Percentiles rank a stretch among this genome's conserved stretches.
phyloP scores from a whole-genome alignment of 106 monocot species.

The Iris macrosiphon region DNA sequence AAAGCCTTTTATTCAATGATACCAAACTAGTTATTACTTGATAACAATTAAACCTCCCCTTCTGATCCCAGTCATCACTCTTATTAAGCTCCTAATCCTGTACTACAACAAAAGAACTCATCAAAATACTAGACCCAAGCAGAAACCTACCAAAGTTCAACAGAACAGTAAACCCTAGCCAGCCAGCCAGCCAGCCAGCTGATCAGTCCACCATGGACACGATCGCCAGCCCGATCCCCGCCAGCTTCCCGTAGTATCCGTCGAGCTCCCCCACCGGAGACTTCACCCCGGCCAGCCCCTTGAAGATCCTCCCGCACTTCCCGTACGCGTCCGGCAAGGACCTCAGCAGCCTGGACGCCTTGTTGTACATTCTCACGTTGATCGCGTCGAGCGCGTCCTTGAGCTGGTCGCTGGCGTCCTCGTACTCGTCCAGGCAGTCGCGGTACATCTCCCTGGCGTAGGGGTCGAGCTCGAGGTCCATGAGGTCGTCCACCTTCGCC shows the following conservation, averaged over 20 bases:
- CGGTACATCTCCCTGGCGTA: not conserved
- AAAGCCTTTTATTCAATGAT: no score
- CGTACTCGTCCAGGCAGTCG: not conserved
- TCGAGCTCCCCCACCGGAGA: not conserved
- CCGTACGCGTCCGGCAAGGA: not conserved
- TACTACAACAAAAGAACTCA: no score
- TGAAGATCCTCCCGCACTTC: not conserved
- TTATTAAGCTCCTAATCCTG: no score
- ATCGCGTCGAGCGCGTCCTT: not conserved
- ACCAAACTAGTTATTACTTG: no score
- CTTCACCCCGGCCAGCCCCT: not conserved
- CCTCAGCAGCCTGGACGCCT: not conserved
- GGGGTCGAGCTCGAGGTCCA: constrained; percentile 1
- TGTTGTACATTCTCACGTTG: not conserved
- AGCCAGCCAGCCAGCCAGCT: no score
- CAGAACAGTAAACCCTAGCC: no score
- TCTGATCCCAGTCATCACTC: no score
- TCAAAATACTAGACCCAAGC: no score
- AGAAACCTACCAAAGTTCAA: no score
- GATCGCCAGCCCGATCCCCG: no score
- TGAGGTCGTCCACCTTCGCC: not conserved
- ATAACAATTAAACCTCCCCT: no score
- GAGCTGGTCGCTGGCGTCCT: not conserved
- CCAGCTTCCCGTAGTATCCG: no score
- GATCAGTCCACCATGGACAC: not conserved